phyloP scores from a whole-genome alignment of 768 basidiomycete species.

The Auricularia sp. region DNA sequence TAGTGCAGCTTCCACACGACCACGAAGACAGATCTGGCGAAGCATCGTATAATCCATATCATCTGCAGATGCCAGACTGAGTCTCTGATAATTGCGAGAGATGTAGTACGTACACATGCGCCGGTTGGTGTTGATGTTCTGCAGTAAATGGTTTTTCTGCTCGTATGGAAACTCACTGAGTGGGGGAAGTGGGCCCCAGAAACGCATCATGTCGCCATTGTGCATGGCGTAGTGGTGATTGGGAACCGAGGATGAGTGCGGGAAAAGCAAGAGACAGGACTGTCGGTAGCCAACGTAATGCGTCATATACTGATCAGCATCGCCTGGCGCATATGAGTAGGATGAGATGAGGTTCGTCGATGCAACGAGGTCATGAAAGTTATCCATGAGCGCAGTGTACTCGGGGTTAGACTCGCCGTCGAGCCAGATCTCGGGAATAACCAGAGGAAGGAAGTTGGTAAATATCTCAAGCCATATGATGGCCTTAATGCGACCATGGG shows the following conservation, averaged over 20 bases:
- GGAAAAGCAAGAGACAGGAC: neutral
- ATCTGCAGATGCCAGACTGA: neutral
- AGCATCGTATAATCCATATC: neutral
- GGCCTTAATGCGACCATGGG: neutral
- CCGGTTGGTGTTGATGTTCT: neutral
- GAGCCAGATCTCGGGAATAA: neutral
- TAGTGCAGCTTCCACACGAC: neutral
- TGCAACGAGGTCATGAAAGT: neutral
- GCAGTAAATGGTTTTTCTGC: neutral
- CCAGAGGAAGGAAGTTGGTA: neutral
- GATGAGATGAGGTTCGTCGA: neutral
- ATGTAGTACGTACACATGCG: neutral
- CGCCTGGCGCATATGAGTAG: neutral
- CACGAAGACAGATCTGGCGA: neutral
- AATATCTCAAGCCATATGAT: neutral
- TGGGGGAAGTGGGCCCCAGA: neutral
- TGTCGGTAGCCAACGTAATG: neutral
- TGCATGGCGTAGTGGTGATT: constrained; percentile 2
- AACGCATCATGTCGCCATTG: neutral
- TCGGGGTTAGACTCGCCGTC: neutral
- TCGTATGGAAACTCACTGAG: neutral
- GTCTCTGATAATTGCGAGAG: neutral
- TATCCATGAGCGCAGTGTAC: neutral
- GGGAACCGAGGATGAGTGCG: neutral
- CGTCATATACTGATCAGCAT: neutral